phyloP scores from a whole-genome alignment of 208 protist genomes.

The Acanthamoeba culbertsoni region DNA sequence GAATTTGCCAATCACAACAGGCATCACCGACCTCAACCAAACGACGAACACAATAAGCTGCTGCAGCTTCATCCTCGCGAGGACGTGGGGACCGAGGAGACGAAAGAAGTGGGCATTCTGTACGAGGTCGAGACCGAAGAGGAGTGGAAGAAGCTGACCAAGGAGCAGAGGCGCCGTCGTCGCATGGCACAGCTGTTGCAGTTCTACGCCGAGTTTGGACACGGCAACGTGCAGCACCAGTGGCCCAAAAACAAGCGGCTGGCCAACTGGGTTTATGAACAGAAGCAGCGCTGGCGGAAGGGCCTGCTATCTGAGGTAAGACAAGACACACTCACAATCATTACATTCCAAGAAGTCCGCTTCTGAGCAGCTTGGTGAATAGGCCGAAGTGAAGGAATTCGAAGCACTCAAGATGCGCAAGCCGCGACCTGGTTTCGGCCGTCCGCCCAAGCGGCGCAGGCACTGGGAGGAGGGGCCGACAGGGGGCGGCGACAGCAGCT shows the following conservation, averaged over 20 bases:
- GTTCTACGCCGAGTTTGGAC: neutral
- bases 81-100: neutral
- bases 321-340: neutral
- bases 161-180: neutral
- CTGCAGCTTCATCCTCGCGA: neutral
- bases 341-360: too few relatives aligned
- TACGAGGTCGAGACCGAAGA: neutral
- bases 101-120: neutral
- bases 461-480: too few relatives aligned
- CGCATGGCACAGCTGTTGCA: neutral
- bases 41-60: too few relatives aligned
- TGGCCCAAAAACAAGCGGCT: neutral
- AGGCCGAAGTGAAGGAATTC: neutral
- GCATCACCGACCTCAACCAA: too few relatives aligned
- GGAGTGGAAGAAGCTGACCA: conserved; percentile 25
- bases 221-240: neutral
- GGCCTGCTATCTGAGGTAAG: neutral
- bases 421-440: neutral
- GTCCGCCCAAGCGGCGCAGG: neutral
- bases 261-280: conserved; percentile 18
- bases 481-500: too few relatives aligned
- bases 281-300: conserved; percentile 9
- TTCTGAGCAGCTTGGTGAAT: too few relatives aligned
- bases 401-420: neutral
- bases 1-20: too few relatives aligned